These are phyloP conservation scores for Rhodotorula sp. DNA, from an alignment of 1,284 basidiomycete genomes.

Conservation along the genomic window DNA sequence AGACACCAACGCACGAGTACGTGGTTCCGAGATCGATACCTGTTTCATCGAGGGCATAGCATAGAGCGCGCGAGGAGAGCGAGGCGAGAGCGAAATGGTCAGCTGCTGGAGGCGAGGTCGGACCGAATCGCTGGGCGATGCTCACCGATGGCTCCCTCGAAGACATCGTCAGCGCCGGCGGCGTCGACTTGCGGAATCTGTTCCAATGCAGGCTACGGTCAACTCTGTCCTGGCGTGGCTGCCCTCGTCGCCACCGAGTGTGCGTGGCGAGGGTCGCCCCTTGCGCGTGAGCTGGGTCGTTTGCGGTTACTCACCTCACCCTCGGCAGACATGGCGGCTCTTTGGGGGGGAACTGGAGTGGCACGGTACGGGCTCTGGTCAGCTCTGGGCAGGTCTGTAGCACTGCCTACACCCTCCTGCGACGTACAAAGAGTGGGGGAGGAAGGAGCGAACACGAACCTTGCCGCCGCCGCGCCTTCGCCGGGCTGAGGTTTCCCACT, in stretches of 20 bases:
- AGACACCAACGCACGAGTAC: conserved; percentile 77
- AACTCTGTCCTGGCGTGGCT: neutral
- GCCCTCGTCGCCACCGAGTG: neutral
- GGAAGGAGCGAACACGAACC: neutral
- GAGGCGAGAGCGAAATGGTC: no score
- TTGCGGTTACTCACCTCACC: conserved; percentile 20
- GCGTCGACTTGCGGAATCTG: conserved; percentile 41
- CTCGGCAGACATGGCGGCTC: conserved; percentile 32
- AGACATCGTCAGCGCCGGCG: conserved; percentile 37
- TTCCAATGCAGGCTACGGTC: neutral
- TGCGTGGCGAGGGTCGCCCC: neutral
- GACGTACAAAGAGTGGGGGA: neutral
- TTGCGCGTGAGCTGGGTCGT: neutral
- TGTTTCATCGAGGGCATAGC: neutral
- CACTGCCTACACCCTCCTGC: no score
- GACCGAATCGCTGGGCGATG: neutral
- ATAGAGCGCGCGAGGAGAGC: neutral
- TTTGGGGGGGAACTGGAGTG: conserved; percentile 3
- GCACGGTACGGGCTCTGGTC: neutral
- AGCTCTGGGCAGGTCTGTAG: neutral
- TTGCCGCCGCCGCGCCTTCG: no score
- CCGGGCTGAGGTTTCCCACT: no score
- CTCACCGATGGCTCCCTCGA: conserved; percentile 44
- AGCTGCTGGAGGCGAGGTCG: neutral
- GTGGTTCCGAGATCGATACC: conserved; percentile 45